Conservation (phyloP, 805 yeast species). For the Scheffersomyces amazonensis region DNA sequence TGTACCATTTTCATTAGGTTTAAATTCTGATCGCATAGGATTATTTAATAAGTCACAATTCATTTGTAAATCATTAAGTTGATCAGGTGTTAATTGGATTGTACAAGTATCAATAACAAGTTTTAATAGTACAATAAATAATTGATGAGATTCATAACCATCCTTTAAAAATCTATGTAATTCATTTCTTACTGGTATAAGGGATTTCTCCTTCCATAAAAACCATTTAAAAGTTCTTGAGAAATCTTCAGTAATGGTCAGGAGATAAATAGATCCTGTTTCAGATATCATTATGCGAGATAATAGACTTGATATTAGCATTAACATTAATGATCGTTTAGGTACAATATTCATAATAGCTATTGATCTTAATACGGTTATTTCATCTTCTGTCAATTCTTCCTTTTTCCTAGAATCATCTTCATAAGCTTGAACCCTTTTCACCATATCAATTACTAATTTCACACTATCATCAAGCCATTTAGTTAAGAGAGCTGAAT, state of each 20-base stretch:
- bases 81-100: slow-evolving; percentile 6
- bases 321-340: slow-evolving; percentile 10
- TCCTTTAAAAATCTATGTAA: slow-evolving; percentile 10
- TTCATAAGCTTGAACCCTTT: too few relatives aligned
- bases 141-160: slow-evolving; percentile 15
- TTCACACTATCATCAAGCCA: slow-evolving; percentile 12
- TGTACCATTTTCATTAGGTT: not conserved
- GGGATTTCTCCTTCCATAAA: slow-evolving; percentile 8
- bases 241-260: slow-evolving; percentile 13
- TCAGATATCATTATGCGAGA: slow-evolving; percentile 15
- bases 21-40: slow-evolving; percentile 3
- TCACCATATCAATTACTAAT: slow-evolving; percentile 2
- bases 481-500: slow-evolving; percentile 5
- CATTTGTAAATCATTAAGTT: slow-evolving; percentile 5
- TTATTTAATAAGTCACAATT: slow-evolving; percentile 4
- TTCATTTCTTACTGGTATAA: slow-evolving; percentile 5
- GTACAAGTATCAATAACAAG: slow-evolving; percentile 12
- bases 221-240: slow-evolving; percentile 9
- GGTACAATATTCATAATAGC: slow-evolving; percentile 15
- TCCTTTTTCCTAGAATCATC: not conserved
- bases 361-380: slow-evolving; percentile 7
- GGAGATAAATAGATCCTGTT: slow-evolving; percentile 13
- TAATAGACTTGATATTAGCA: slow-evolving; percentile 16
- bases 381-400: slow-evolving; percentile 6
- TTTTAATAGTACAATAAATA: slow-evolving; percentile 15